These are phyloP conservation scores for Cyclocybe aegerita DNA, from an alignment of 768 basidiomycete species.

Conservation along the genomic window DNA sequence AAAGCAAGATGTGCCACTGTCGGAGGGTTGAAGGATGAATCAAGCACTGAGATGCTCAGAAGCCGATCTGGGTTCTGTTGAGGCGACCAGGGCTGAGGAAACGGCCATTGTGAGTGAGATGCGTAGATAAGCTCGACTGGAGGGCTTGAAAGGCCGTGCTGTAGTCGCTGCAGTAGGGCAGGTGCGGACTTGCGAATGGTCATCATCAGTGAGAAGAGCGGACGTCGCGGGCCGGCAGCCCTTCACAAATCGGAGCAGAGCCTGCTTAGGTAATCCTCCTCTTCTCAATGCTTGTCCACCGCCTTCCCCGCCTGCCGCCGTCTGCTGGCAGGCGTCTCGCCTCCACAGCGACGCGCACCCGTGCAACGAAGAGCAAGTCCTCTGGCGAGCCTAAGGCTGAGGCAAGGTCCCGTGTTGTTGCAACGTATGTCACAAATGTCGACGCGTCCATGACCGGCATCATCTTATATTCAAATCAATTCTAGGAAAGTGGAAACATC, in stretches of 20 bases:
- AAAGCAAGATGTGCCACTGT: slow-evolving; percentile 83
- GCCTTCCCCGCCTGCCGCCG: slow-evolving; percentile 18
- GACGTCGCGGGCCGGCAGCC: background rate
- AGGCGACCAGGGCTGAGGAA: slow-evolving; percentile 24
- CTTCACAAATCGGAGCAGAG: background rate
- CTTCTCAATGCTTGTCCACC: slow-evolving; percentile 17
- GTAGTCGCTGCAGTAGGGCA: slow-evolving; percentile 37
- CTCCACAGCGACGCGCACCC: slow-evolving; percentile 20
- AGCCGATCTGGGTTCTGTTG: slow-evolving; percentile 14
- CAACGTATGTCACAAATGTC: slow-evolving; percentile 39
- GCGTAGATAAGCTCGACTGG: slow-evolving; percentile 60
- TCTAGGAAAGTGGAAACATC: too few species aligned
- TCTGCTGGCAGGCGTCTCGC: slow-evolving; percentile 9
- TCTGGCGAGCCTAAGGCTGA: slow-evolving; percentile 51
- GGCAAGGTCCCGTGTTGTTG: slow-evolving; percentile 54
- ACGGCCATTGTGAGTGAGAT: slow-evolving; percentile 67
- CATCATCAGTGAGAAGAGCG: slow-evolving; percentile 5
- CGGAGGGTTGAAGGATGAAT: slow-evolving; percentile 93
- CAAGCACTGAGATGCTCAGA: slow-evolving; percentile 71
- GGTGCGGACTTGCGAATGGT: slow-evolving; percentile 20
- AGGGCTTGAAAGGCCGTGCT: slow-evolving; percentile 39
- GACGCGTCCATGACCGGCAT: too few species aligned
- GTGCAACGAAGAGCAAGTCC: slow-evolving; percentile 54
- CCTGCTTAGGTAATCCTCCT: background rate
- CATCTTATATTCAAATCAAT: slow-evolving; percentile 1